Conservation (phyloP, 495 filamentous ascomycete genomes). For the Podospora bellae-mahoneyi region DNA sequence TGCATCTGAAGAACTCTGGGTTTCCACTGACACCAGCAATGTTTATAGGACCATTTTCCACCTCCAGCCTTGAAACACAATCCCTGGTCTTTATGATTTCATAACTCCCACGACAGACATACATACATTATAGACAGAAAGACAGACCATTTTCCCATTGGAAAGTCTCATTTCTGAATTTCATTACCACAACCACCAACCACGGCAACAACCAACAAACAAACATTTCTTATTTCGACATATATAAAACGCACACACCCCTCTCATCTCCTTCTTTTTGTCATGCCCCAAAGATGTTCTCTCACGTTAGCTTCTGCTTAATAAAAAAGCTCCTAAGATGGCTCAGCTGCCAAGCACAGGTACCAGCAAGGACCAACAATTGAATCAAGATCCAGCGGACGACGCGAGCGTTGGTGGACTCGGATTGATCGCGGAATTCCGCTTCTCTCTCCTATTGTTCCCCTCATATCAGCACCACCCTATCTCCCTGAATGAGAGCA, state of each 20-base stretch:
- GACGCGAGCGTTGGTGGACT: constrained; percentile 86
- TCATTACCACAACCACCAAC: no score
- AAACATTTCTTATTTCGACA: neutral
- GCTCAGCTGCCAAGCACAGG: constrained; percentile 96
- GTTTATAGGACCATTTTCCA: neutral
- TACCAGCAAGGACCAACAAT: constrained; percentile 78
- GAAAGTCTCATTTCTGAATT: neutral
- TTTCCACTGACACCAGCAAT: neutral
- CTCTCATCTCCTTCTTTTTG: neutral
- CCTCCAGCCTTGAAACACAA: neutral
- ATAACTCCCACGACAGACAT: neutral
- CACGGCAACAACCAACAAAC: neutral
- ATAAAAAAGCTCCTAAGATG: constrained; percentile 97
- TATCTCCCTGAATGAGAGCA: neutral
- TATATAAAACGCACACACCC: neutral
- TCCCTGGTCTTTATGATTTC: neutral
- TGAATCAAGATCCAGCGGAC: constrained; percentile 93
- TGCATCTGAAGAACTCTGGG: neutral
- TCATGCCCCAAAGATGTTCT: neutral
- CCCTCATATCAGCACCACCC: neutral
- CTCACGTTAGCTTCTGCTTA: constrained; percentile 93
- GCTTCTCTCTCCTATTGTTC: constrained; percentile 81
- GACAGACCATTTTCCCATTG: neutral
- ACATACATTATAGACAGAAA: neutral
- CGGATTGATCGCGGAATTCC: constrained; percentile 96